phyloP scores from a whole-genome alignment of 148 eudicot genomes.

The Camellia granthamiana region DNA sequence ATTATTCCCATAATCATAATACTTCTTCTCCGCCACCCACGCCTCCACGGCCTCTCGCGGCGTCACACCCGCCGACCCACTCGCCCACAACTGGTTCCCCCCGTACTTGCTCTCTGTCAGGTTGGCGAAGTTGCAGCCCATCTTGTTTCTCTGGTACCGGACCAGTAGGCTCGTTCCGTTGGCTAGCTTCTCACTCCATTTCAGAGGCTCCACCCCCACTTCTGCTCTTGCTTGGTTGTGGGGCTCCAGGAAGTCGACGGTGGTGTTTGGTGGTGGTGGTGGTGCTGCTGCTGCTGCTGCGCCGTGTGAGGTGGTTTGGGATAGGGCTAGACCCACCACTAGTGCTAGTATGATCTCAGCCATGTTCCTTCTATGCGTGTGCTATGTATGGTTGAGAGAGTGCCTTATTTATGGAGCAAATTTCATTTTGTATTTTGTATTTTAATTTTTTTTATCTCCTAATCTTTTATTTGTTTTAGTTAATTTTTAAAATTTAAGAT shows the following conservation, averaged over 20 bases:
- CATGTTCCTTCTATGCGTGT: neutral
- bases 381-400: neutral
- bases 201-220: constrained; percentile 55
- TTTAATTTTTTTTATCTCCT: no score
- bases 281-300: constrained; percentile 11
- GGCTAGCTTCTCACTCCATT: constrained; percentile 51
- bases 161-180: constrained; percentile 44
- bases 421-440: no score
- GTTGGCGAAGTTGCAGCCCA: constrained; percentile 51
- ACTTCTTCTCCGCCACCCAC: constrained; percentile 69
- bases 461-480: no score
- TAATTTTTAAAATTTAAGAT: no score
- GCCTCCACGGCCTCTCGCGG: constrained; percentile 52
- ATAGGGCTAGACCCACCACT: constrained; percentile 9
- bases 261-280: constrained; percentile 19
- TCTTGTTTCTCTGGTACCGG: constrained; percentile 51
- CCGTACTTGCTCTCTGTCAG: constrained; percentile 53
- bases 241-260: constrained; percentile 48
- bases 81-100: constrained; percentile 62
- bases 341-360: neutral
- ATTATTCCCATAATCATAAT: constrained; percentile 41
- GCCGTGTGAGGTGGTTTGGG: neutral
- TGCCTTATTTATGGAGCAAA: no score
- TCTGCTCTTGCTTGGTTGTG: constrained; percentile 66
- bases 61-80: constrained; percentile 28